phyloP scores from a whole-genome alignment of 805 yeast genomes.

The Suhomyces vadensis region DNA sequence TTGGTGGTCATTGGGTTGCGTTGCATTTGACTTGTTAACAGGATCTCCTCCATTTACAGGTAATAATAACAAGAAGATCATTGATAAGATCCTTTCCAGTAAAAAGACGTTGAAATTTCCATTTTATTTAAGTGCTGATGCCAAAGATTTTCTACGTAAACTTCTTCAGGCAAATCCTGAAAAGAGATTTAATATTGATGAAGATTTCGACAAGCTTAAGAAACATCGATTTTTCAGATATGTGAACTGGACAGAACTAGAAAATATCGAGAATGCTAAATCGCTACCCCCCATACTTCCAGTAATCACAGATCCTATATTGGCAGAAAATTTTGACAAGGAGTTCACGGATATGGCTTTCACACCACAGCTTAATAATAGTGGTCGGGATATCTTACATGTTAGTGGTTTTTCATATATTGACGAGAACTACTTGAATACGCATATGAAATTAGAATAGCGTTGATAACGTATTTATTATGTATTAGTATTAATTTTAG shows the following conservation, averaged over 20 bases:
- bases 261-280: slow-evolving; percentile 17
- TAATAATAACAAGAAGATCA: slow-evolving; percentile 38
- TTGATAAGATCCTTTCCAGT: slow-evolving; percentile 38
- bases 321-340: slow-evolving; percentile 46
- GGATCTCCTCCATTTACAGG: slow-evolving; percentile 50
- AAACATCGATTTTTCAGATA: slow-evolving; percentile 41
- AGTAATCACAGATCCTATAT: slow-evolving; percentile 43
- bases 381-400: slow-evolving; percentile 34
- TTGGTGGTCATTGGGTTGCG: slow-evolving; percentile 51
- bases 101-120: slow-evolving; percentile 38
- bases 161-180: slow-evolving; percentile 38
- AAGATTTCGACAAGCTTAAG: slow-evolving; percentile 33
- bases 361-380: slow-evolving; percentile 24
- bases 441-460: slow-evolving; percentile 3
- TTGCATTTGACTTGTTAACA: slow-evolving; percentile 43
- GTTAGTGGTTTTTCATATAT: slow-evolving; percentile 45
- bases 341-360: slow-evolving; percentile 44
- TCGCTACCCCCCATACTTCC: slow-evolving; percentile 45
- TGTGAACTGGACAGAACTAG: slow-evolving; percentile 39
- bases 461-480: not conserved
- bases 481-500: not conserved
- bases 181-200: slow-evolving; percentile 41
- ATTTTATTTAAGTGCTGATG: slow-evolving; percentile 42
- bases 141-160: slow-evolving; percentile 41
- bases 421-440: slow-evolving; percentile 34